Evolutionary conservation across 108 stramenopile genomes (phyloP), one percentile per base, ranked within the genome.

Genomic region (Pseudonitzschia pungens): DNA sequence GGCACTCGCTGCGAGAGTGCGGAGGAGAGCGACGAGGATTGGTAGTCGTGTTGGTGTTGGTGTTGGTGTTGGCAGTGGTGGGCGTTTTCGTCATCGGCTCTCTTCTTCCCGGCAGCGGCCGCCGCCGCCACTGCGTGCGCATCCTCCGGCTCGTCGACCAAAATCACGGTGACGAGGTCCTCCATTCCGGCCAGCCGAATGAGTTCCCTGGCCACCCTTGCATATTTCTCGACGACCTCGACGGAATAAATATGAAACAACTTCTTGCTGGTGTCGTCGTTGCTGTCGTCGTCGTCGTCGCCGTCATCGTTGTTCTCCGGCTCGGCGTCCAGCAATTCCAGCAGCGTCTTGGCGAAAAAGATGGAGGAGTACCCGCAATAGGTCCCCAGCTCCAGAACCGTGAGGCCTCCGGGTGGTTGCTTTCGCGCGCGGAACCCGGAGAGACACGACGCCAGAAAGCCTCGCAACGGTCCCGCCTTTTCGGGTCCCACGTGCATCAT

Each of bases 401-500:
- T 28, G 8, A 41, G 36, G 6, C 16, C 14, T 56, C 57, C 27
- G 7, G 3, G 0, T 27, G 24, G 27, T 31, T 14, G 71, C 16
- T 6, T 15, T 44, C 18, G 55, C n/a, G n/a, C n/a, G n/a, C n/a
- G n/a, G n/a, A n/a, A n/a, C n/a, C n/a, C n/a, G n/a, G 40, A 41
- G 51, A 53, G 60, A 72, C 66, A 75, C 43, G 76, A 20, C 20
- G 31, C 54, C 28, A 94, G 45, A 20, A 77, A 81, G 0, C 33
- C 9, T 10, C 66, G 24, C 9, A 96, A 26, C 32, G 87, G 70
- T 0, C 40, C 56, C n/a, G 86, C 89, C 76, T 96, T 96, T 59
- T 91, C 80, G 16, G 85, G 81, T 21, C 96, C 96, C 24, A 94
- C 72, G 69, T 94, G 89, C 96, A 96, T 96, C 96, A 94, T 94